Evolutionary conservation across 2,329 filamentous ascomycete species (phyloP), one percentile per base, ranked within the genome.

Genomic region (Leptoxyphium fumago): DNA sequence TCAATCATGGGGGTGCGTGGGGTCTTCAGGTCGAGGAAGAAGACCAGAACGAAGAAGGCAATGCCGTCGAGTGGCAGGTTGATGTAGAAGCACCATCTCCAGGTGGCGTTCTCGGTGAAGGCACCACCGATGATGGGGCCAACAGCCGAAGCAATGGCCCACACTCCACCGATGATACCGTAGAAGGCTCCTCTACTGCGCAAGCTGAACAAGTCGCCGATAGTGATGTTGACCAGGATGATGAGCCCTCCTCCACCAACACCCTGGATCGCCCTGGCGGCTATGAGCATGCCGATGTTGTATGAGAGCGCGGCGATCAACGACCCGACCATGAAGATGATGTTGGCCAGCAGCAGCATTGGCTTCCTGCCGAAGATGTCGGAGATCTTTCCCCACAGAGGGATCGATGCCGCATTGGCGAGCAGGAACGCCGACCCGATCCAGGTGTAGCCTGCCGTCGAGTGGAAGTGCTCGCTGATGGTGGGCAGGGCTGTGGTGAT

Each of bases 341-440:
- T 61, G 46, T 79, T 78, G 14, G 76, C 76, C 2, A 72, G 52
- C 11, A 82, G 62, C 28, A 82, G 62, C 41, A 79, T 69, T 10
- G 71, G 72, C 52, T 82, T 83, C 36, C 79, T 67, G 2, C 79
- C 78, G 63, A 74, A 82, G 46, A 82, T 81, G 50, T 82, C 79
- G 39, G 73, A 76, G 17, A 80, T 61, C 53, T 80, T 80, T 17
- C 75, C 75, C 74, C 75, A 79, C 29, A 74, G 65, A 2, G 74
- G 74, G 2, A 73, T 72, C 15, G 71, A 61, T 1, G 69, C 69
- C 3, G 69, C 61, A 47, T 65, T 67, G 36, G 65, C 66, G 15
- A 74, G 64, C 1, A 72, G 54, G 47, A 73, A 75, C 7, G 70
- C 66, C 18, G 64, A 66, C 13, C 71, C 71, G 29, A 75, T 68